Evolutionary conservation across 2,329 filamentous ascomycete genomes (phyloP), one percentile per base, ranked within the genome.

Genomic region (Alternaria dauci): DNA sequence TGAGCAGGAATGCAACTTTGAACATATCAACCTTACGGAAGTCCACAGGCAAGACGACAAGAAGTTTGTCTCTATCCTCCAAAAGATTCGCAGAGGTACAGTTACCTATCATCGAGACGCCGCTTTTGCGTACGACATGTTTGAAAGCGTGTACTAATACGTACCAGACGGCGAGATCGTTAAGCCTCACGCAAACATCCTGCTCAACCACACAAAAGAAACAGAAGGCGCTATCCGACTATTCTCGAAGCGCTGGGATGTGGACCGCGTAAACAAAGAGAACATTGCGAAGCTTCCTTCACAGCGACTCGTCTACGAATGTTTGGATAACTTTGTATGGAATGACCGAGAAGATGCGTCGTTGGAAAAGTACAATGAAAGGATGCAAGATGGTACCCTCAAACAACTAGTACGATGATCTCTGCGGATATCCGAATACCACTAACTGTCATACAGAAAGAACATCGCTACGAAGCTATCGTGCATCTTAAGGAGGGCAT

Each of bases 31-130:
- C 8, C 78, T 90, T 0, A 82, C 76, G 2, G 78, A 82, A 5
- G 85, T 89, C 4, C 85, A 88, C 67, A 82, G 88, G 4, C 87
- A 90, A 60, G 81, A 69, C 7, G 87, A 89, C 61, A 58, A 72
- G 38, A 67, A 68, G 0, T 89, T 89, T 67, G 83, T 88, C 58
- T 72, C 75, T 3, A 83, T 88, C 46, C 78, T 90, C 2, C 81
- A 88, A 36, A 87, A 84, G 58, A 83, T 84, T 46, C 81, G 86
- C 1, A 76, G 84, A 16, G 85, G 86, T 1, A 62, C 77, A 11
- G n/a, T 52, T 26, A 5, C 26, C n/a, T 12, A 23, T 5, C 9
- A 9, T 12, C 18, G 44, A 34, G 20, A 23, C 20, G 28, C n/a
- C 12, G 16, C 26, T 47, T 18, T 9, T n/a, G 28, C 43, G 20